phyloP scores from a whole-genome alignment of 139 green algal species.

The Pleodorina starrii region DNA sequence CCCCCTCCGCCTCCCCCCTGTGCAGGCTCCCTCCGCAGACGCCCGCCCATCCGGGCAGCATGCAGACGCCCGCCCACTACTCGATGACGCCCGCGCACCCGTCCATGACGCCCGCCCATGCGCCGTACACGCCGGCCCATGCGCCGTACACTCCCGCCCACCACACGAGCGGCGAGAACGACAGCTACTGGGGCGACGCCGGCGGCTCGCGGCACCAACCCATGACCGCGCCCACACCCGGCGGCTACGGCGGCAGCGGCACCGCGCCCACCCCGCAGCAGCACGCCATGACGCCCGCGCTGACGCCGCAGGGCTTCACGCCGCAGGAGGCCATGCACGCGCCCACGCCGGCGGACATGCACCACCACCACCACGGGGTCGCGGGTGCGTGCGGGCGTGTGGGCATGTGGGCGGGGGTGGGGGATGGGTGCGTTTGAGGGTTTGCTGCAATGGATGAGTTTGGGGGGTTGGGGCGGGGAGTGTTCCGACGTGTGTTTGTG shows the following conservation, averaged over 20 bases:
- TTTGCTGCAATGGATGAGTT: too few relatives aligned
- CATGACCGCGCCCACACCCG: slow-evolving; percentile 52
- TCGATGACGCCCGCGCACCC: slow-evolving; percentile 73
- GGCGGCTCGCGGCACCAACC: slow-evolving; percentile 7
- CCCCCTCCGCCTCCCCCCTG: too few relatives aligned
- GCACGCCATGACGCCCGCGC: slow-evolving; percentile 46
- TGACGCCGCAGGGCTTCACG: slow-evolving; percentile 54
- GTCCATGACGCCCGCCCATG: slow-evolving; percentile 65
- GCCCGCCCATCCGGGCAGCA: slow-evolving; percentile 60
- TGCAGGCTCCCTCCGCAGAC: slow-evolving; percentile 56
- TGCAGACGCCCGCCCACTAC: slow-evolving; percentile 60
- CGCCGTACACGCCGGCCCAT: slow-evolving; percentile 65
- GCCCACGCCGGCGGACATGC: slow-evolving; percentile 45
- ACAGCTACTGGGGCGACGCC: slow-evolving; percentile 54
- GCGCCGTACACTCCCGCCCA: slow-evolving; percentile 40
- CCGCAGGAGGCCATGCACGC: slow-evolving; percentile 42
- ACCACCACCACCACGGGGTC: background rate
- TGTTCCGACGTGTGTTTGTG: too few relatives aligned
- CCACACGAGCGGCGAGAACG: slow-evolving; percentile 28
- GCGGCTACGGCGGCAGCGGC: slow-evolving; percentile 33
- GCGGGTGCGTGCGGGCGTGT: background rate
- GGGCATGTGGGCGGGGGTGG: background rate
- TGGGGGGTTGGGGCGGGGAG: too few relatives aligned
- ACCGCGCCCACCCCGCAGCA: slow-evolving; percentile 49
- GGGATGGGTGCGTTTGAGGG: too few relatives aligned